Evolutionary conservation across 192 early-diverging fungal genomes (phyloP).

Genomic region (Martensiomyces pterosporus): DNA sequence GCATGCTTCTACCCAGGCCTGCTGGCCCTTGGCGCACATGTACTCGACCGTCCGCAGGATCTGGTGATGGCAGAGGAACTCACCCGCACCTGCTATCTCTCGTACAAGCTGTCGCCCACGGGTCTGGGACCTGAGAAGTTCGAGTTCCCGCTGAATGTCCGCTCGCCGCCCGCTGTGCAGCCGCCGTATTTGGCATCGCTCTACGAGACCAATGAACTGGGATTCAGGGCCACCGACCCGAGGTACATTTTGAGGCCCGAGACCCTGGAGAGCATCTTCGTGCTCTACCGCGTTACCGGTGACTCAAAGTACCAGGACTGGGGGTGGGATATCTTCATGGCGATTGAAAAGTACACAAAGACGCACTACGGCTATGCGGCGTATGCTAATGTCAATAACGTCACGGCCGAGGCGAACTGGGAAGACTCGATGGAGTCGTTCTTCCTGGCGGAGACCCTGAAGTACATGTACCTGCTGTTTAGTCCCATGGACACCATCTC

Average conservation of each 20-base stretch:
- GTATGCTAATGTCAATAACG: slow-evolving; percentile 21
- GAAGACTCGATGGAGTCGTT: slow-evolving; percentile 65
- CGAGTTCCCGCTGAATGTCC: slow-evolving; percentile 36
- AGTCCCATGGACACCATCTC: slow-evolving; percentile 59
- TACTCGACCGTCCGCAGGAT: slow-evolving; percentile 55
- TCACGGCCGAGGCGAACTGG: neutral
- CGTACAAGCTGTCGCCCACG: slow-evolving; percentile 70
- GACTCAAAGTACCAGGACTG: slow-evolving; percentile 72
- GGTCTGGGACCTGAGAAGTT: slow-evolving; percentile 82
- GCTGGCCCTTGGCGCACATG: slow-evolving; percentile 65
- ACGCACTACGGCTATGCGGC: slow-evolving; percentile 60
- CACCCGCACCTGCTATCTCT: slow-evolving; percentile 68
- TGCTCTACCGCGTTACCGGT: slow-evolving; percentile 80
- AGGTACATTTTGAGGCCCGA: slow-evolving; percentile 77
- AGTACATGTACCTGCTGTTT: slow-evolving; percentile 91
- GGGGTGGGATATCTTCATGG: slow-evolving; percentile 82
- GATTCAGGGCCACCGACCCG: neutral
- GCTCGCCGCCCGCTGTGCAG: neutral
- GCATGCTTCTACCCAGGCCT: slow-evolving; percentile 89
- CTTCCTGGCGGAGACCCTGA: slow-evolving; percentile 93
- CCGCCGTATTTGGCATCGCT: too few relatives aligned
- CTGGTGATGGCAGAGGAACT: slow-evolving; percentile 75
- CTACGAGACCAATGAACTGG: too few relatives aligned
- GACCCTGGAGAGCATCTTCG: slow-evolving; percentile 83
- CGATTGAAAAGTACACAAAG: slow-evolving; percentile 76